Evolutionary conservation across 202 grass and related monocot genomes (phyloP).

Genomic region (Elaeis oleifera): DNA sequence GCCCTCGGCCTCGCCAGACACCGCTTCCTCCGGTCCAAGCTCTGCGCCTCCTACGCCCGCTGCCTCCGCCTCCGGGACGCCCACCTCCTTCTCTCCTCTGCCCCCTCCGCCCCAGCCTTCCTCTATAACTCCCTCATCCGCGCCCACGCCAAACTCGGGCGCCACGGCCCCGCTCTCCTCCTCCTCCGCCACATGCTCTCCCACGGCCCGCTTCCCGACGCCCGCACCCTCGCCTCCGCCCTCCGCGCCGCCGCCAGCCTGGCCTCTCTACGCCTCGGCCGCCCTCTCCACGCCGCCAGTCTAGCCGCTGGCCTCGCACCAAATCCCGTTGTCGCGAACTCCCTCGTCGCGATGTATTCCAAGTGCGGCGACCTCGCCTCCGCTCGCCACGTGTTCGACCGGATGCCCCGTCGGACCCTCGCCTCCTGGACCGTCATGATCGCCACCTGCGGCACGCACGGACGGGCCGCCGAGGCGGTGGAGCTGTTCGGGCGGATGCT

Average conservation of each 20-base stretch:
- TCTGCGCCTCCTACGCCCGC: neutral
- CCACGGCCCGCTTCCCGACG: conserved; percentile 3
- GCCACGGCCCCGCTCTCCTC: neutral
- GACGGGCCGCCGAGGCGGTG: conserved; percentile 27
- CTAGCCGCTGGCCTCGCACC: conserved; percentile 7
- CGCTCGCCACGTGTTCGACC: conserved; percentile 42
- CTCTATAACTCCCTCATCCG: neutral
- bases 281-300: conserved; percentile 31
- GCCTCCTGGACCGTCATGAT: conserved; percentile 53
- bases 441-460: conserved; percentile 40
- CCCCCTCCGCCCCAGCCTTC: conserved; percentile 2
- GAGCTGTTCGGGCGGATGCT: conserved; percentile 16
- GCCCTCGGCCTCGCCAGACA: conserved; percentile 3
- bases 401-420: conserved; percentile 36
- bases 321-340: conserved; percentile 22
- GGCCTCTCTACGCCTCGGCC: conserved; percentile 34
- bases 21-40: conserved; percentile 4
- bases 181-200: conserved; percentile 14
- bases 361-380: conserved; percentile 43
- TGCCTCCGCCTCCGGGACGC: neutral
- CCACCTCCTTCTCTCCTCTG: neutral
- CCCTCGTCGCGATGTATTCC: conserved; percentile 30
- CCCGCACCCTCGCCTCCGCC: conserved; percentile 22
- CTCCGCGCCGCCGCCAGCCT: conserved; percentile 27
- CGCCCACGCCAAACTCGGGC: neutral